Base-by-base conservation (phyloP, 495 filamentous ascomycete species). In the Tuber magnatum region DNA sequence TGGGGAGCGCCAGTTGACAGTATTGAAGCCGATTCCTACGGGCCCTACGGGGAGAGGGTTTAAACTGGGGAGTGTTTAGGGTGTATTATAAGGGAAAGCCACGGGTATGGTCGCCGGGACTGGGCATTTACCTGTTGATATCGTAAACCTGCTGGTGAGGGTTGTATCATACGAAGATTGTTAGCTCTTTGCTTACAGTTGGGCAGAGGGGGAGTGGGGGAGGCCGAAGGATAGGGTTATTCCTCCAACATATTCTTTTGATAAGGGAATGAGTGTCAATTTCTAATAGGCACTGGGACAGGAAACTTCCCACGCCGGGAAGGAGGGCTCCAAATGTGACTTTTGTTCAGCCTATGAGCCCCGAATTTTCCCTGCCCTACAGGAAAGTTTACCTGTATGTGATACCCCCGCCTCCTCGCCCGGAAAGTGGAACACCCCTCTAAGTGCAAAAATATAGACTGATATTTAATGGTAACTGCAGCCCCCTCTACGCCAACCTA, bases 401-500 rank as follows among this genome's bases (percentile, higher is more conserved):
- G 75, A 81, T 74, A 70, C 35, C 48, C 48, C 43, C 43, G 1
- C 18, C 12, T 6, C 32, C 24, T 38, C 46, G 68, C 16, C 44
- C 18, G 24, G n/a, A 35, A 32, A 61, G 24, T 32, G n/a, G 14
- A 32, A 71, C 51, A 61, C 2, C 51, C n/a, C 56, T 72, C 73
- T 73, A 80, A 72, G 81, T 61, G 18, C 61, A 20, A 38, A 51
- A 48, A 44, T 85, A 32, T 4, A 61, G 90, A 69, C 87, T 97
- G 46, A n/a, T n/a, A n/a, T n/a, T n/a, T n/a, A 95, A 97, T 77
- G 93, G 93, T 80, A 93, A 96, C 84, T 97, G 96, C 83, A 96
- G 96, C 85, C 93, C 93, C 39, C 89, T 97, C 69, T 93, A 97
- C 82, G 92, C 92, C 12, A 91, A 90, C 41, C 93, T 93, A 20